These are phyloP conservation scores for Gossypium herbaceum DNA, from an alignment of 345 rosid genomes.

Conservation along the genomic window DNA sequence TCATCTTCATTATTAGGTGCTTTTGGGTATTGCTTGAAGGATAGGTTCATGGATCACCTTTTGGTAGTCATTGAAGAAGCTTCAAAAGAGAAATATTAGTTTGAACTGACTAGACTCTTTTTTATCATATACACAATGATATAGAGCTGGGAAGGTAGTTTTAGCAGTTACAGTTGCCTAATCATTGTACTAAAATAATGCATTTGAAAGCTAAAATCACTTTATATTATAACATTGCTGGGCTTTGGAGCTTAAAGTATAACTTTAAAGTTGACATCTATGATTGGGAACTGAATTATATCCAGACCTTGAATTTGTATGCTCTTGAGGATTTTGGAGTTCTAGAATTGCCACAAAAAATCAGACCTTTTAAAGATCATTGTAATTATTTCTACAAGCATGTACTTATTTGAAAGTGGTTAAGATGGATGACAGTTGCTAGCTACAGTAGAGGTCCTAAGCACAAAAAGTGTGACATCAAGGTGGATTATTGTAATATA, in stretches of 20 bases:
- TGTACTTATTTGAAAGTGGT: conserved; percentile 4
- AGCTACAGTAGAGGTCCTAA: not conserved
- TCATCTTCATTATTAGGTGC: too few species aligned
- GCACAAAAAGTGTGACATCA: not conserved
- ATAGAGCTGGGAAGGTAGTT: not conserved
- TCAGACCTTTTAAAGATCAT: not conserved
- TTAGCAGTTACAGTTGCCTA: not conserved
- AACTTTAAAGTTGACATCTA: not conserved
- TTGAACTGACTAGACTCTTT: not conserved
- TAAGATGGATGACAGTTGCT: not conserved
- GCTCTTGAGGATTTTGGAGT: not conserved
- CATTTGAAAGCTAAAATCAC: not conserved
- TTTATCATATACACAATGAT: not conserved
- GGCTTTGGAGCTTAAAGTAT: not conserved
- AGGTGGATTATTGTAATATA: not conserved
- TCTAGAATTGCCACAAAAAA: not conserved
- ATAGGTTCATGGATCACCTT: not conserved
- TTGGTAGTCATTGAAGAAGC: not conserved
- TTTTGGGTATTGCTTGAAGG: not conserved
- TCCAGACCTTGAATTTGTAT: not conserved
- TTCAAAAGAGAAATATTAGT: not conserved
- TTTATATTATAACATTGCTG: not conserved
- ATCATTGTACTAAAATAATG: not conserved
- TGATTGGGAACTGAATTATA: not conserved
- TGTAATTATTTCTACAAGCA: not conserved